Base-by-base conservation (phyloP, 495 filamentous ascomycete species). In the Sphaerosporella brunnea region DNA sequence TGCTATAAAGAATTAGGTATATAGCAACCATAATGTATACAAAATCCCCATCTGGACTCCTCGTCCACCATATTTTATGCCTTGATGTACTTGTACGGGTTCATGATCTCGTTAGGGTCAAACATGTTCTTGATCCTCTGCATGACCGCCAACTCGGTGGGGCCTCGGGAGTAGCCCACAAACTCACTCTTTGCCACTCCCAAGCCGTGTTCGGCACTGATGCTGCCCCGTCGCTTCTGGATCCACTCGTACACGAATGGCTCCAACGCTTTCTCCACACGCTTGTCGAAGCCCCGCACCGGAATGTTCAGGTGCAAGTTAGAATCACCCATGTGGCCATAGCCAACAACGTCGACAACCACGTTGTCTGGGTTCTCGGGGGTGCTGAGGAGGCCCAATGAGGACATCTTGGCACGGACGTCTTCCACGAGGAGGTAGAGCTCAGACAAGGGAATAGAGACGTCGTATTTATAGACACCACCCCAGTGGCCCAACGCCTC, bases 191-290 rank as follows among this genome's bases (percentile, higher is more conserved):
- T 97, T 32, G 87, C 84, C 53, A 97, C 60, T 4, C 90, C 90
- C 24, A 97, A 66, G 5, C 90, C 90, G 65, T 97, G 90, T 63
- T 97, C 90, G 23, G 90, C 90, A 58, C 84, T 93, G 62, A 97
- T 92, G 64, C 83, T 92, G 49, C 90, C 90, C 46, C 80, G 79
- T 30, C 79, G 70, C 64, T 81, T 73, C 48, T 74, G 69, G 49
- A 97, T 88, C 90, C 90, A 96, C 64, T 96, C 86, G 59, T 94
- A 97, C 23, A 97, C 80, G 67, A 80, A 97, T 2, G 90, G 90
- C 66, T 97, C 90, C 20, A 97, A 72, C 36, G 68, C 73, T 65
- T 86, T 74, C 69, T 97, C 90, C 19, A 96, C 85, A 44, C 77
- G 68, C 66, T 84, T 85, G 64, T 86, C 82, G 63, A 84, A 96